Evolutionary conservation across 2,329 filamentous ascomycete species (phyloP), one percentile per base, ranked within the genome.

Genomic region (Monascus ruber): DNA sequence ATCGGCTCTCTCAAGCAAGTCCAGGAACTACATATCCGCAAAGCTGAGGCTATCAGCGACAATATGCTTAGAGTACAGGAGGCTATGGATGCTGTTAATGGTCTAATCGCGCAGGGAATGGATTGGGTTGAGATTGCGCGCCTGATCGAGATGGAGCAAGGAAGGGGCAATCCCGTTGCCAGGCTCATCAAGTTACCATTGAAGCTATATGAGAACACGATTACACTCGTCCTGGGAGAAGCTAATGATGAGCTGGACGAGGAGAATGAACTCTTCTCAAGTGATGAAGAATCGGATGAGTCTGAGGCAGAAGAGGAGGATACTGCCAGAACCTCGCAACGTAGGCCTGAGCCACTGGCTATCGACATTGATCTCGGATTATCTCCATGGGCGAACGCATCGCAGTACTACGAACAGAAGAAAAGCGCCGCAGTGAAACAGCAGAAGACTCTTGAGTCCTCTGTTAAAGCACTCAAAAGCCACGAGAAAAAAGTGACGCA

Each of bases 121-220:
- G 91, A 98, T 52, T 98, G 91, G 91, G 79, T 86, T 7, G 84
- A 95, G 48, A 88, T 96, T 52, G 85, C 77, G 6, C 83, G 82
- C 42, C 66, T 98, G 45, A 84, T 98, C 38, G 86, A 94, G 57
- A 76, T 86, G 48, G 89, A 96, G 58, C 84, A 93, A 58, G 77
- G 71, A 44, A 73, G 80, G 36, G 72, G 77, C 26, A 98, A 98
- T 48, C 77, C 85, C 0, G 87, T 98, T 5, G 91, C 91, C 1
- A 74, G 82, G 42, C 79, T 87, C 34, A 94, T 98, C 54, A 84
- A 83, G 56, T 66, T 94, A 11, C 89, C 91, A 0, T 64, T 98
- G 37, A 94, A 93, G 51, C 70, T 98, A 3, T 74, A 85, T n/a
- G 86, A 96, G 50, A 94, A 94, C 51, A 83, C 77, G 0, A 78